Conservation (phyloP, 148 eudicot genomes). For the Heliamphora exappendiculata region DNA sequence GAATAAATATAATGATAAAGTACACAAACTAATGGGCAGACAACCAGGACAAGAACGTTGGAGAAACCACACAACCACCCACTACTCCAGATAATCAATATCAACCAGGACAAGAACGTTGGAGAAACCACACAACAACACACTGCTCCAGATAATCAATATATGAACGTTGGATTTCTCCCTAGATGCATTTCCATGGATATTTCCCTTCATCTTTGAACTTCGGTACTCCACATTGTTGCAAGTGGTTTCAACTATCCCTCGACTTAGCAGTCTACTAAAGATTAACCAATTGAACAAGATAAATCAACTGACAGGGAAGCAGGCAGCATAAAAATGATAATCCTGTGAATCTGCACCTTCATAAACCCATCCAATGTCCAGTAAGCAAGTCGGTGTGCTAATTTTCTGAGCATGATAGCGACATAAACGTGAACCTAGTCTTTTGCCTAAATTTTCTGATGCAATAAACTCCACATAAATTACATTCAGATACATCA, state of each 20-base stretch:
- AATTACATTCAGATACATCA: background rate
- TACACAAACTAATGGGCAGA: background rate
- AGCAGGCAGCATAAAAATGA: background rate
- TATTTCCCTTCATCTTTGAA: background rate
- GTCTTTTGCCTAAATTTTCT: background rate
- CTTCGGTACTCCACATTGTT: background rate
- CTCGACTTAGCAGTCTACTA: background rate
- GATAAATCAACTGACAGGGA: background rate
- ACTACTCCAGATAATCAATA: background rate
- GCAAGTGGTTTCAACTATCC: background rate
- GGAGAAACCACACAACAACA: no score
- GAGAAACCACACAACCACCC: no score
- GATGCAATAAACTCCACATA: conserved; percentile 1
- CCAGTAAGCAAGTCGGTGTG: background rate
- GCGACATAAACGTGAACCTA: background rate
- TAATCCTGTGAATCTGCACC: background rate
- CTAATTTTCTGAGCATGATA: background rate
- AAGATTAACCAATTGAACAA: background rate
- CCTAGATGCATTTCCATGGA: background rate
- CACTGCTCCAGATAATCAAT: background rate
- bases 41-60: no score
- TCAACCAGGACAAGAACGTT: background rate
- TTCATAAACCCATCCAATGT: background rate
- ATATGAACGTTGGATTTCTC: background rate
- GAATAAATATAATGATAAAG: background rate